These are phyloP conservation scores for Pueraria montana DNA, from an alignment of 306 rosid genomes.

Conservation along the genomic window DNA sequence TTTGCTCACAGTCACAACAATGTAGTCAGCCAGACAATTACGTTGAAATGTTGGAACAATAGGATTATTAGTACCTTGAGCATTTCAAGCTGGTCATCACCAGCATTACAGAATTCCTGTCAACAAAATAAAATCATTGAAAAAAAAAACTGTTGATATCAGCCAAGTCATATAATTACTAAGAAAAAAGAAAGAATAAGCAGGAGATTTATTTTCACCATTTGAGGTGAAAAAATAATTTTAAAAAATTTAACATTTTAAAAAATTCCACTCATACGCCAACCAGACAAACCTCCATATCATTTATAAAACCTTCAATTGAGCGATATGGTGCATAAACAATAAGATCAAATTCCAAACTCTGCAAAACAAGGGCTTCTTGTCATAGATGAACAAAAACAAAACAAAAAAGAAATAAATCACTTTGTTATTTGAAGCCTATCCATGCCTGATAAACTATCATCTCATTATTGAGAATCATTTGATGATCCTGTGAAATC, in stretches of 20 bases:
- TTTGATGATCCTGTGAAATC: slow-evolving; percentile 97
- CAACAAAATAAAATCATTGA: slow-evolving; percentile 32
- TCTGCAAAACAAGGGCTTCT: slow-evolving; percentile 61
- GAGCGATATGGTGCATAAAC: slow-evolving; percentile 94
- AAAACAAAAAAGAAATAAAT: not conserved
- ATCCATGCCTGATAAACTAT: slow-evolving; percentile 98
- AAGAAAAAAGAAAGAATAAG: slow-evolving; percentile 21
- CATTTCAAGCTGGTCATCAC: slow-evolving; percentile 67
- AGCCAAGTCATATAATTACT: slow-evolving; percentile 21
- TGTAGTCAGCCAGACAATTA: slow-evolving; percentile 29
- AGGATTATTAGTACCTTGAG: slow-evolving; percentile 65
- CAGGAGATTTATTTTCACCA: slow-evolving; percentile 16
- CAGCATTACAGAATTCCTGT: slow-evolving; percentile 75
- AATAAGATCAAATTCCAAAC: slow-evolving; percentile 94
- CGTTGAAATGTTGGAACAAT: slow-evolving; percentile 37
- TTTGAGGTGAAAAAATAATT: slow-evolving; percentile 4
- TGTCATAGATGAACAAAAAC: slow-evolving; percentile 20
- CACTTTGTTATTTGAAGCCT: slow-evolving; percentile 54
- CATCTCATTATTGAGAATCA: slow-evolving; percentile 99
- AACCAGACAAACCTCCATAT: slow-evolving; percentile 73
- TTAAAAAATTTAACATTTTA: not conserved
- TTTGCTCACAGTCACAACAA: slow-evolving; percentile 23
- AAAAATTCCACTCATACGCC: slow-evolving; percentile 22
- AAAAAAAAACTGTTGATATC: slow-evolving; percentile 1
- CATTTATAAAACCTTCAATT: slow-evolving; percentile 77